Evolutionary conservation across 306 rosid genomes (phyloP).

Genomic region (Castanopsis chinensis): DNA sequence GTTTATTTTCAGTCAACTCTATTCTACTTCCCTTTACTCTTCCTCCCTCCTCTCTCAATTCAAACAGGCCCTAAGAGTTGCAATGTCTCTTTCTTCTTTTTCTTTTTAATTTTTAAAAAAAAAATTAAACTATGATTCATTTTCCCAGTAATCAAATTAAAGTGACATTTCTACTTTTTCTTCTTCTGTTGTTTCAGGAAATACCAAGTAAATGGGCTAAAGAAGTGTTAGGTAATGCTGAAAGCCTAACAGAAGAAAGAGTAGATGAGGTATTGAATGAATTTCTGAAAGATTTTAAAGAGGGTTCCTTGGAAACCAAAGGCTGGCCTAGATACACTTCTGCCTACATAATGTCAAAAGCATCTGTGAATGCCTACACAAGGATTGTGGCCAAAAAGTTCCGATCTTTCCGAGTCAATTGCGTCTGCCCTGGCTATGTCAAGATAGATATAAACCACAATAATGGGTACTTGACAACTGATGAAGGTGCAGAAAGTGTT

Average conservation of each 20-base stretch:
- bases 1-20: too few relatives aligned
- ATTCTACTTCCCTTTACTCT: too few relatives aligned
- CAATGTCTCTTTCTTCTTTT: neutral
- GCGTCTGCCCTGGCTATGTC: neutral
- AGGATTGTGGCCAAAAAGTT: slow-evolving; percentile 14
- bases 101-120: fast-evolving
- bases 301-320: neutral
- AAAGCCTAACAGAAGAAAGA: slow-evolving; percentile 14
- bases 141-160: neutral
- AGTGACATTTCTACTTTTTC: neutral
- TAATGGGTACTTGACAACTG: neutral
- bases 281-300: slow-evolving; percentile 9
- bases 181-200: neutral
- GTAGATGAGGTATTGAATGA: slow-evolving; percentile 8
- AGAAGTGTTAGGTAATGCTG: neutral
- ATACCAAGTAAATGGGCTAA: slow-evolving; percentile 5
- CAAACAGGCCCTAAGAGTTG: neutral
- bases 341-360: slow-evolving; percentile 15
- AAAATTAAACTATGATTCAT: neutral
- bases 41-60: too few relatives aligned
- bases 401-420: slow-evolving; percentile 1
- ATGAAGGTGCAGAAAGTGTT: neutral
- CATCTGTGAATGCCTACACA: slow-evolving; percentile 18
- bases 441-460: neutral
- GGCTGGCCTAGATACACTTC: neutral